phyloP scores from a whole-genome alignment of 2,329 filamentous ascomycete genomes.

The Aureobasidium subglaciale region DNA sequence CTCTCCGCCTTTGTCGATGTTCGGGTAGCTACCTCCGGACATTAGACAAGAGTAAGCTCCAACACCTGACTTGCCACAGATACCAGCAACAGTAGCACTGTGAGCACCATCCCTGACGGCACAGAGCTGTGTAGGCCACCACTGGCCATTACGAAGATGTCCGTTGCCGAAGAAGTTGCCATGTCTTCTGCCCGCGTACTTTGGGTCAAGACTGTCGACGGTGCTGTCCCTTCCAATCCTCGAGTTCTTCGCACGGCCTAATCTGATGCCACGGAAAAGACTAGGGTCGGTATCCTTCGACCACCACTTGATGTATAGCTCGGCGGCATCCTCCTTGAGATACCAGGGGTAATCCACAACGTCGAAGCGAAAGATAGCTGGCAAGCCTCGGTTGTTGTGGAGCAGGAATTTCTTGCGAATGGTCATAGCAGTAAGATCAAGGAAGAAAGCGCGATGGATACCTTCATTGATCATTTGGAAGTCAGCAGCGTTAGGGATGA shows the following conservation, averaged over 20 bases:
- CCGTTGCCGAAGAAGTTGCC: constrained; percentile 35
- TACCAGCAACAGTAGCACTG: constrained; percentile 43
- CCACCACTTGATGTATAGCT: constrained; percentile 42
- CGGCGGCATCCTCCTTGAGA: constrained; percentile 40
- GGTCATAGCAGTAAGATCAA: constrained; percentile 26
- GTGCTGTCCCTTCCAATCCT: constrained; percentile 12
- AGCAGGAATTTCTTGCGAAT: constrained; percentile 33
- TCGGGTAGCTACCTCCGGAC: constrained; percentile 39
- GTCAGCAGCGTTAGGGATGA: neutral
- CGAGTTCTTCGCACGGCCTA: constrained; percentile 18
- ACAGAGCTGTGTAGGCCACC: constrained; percentile 49
- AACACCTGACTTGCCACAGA: constrained; percentile 38
- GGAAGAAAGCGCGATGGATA: constrained; percentile 35
- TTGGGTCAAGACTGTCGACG: constrained; percentile 20
- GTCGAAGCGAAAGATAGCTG: constrained; percentile 32
- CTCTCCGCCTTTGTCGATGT: constrained; percentile 44
- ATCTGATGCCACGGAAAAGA: constrained; percentile 39
- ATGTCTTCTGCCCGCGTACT: constrained; percentile 19
- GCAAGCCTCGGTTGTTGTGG: constrained; percentile 30
- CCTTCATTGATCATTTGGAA: constrained; percentile 30
- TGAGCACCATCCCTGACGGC: constrained; percentile 49
- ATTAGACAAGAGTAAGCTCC: constrained; percentile 53
- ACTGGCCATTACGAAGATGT: constrained; percentile 40
- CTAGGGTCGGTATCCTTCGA: constrained; percentile 36
- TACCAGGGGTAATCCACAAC: constrained; percentile 37